Evolutionary conservation across 495 filamentous ascomycete species (phyloP).

Genomic region (Lophiostoma macrostomum): DNA sequence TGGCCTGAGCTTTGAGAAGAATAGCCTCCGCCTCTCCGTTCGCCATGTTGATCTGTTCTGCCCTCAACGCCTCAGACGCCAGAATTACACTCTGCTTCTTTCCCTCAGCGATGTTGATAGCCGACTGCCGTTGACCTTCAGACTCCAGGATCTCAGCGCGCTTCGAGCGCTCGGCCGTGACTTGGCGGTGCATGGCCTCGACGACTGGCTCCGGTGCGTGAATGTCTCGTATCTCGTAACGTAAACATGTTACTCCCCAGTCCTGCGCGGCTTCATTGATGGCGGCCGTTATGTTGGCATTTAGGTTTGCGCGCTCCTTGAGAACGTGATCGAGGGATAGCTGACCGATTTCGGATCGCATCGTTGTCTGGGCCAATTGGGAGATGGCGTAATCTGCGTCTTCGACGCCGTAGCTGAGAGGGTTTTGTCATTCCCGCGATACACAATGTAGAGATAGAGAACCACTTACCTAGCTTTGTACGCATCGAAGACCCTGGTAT

Average conservation of each 20-base stretch:
- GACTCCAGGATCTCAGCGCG: constrained; percentile 95
- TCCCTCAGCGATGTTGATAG: constrained; percentile 98
- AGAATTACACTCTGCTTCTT: constrained; percentile 93
- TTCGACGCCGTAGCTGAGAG: constrained; percentile 85
- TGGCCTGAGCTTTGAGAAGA: constrained; percentile 76
- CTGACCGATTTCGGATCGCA: constrained; percentile 97
- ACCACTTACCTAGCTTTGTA: constrained; percentile 81
- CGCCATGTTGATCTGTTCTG: constrained; percentile 89
- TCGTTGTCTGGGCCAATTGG: constrained; percentile 95
- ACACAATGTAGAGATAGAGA: not conserved
- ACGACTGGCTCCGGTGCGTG: constrained; percentile 92
- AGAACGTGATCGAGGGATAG: constrained; percentile 95
- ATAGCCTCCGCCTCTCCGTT: constrained; percentile 93
- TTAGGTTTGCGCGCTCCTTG: constrained; percentile 91
- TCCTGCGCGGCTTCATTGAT: constrained; percentile 97
- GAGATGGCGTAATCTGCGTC: constrained; percentile 98
- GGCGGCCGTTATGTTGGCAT: constrained; percentile 93
- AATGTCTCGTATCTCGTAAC: constrained; percentile 98
- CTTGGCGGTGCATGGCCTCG: constrained; percentile 95
- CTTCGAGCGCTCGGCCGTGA: constrained; percentile 94
- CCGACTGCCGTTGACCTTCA: constrained; percentile 90
- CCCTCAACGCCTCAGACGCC: constrained; percentile 85
- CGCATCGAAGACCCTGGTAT: constrained; percentile 92
- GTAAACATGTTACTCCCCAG: constrained; percentile 93
- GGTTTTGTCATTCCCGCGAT: not conserved